Base-by-base conservation (phyloP, 2,329 filamentous ascomycete species). In the Fusarium sp. region DNA sequence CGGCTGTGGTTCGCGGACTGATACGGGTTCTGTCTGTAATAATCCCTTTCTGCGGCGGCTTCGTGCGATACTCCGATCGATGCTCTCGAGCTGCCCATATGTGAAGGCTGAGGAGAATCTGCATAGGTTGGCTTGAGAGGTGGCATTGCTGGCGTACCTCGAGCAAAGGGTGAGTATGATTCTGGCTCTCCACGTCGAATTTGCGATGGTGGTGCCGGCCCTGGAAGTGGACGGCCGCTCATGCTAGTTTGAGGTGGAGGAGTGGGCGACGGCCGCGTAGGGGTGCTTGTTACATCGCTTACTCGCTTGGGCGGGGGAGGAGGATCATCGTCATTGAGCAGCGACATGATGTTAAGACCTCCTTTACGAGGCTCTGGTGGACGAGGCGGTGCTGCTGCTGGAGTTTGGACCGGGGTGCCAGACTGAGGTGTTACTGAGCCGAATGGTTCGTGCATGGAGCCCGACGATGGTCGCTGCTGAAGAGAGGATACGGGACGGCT, bases 261-360 rank as follows among this genome's bases (percentile, higher is more conserved):
- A 4, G 86, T 87, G 13, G 80, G 74, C 12, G 85, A 84, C 24
- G 84, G 83, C n/a, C 80, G 76, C 42, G 79, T 67, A 13, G 79
- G 75, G 18, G 74, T 74, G 54, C 75, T 74, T 13, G 82, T 80
- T 12, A 88, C 81, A 57, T 88, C 86, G 42, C 67, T 79, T 30
- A 88, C 79, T 32, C 86, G 82, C 77, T 88, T 88, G n/a, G 83
- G 83, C 9, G 84, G 80, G 8, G 83, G 79, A 6, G 80, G 80
- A 10, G 85, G 83, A 56, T 90, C 88, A 66, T 90, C 87, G 67
- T 90, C 87, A 70, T 90, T 90, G 5, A 91, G 81, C 65, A 91
- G 77, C 1, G 87, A 87, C 84, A 90, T 89, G 65, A 91, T 84
- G 67, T 82, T 90, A 16, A 88, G 90, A 10, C 85, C 89, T 29